phyloP scores from a whole-genome alignment of 2,329 filamentous ascomycete species.

The Cladosporium sp. region DNA sequence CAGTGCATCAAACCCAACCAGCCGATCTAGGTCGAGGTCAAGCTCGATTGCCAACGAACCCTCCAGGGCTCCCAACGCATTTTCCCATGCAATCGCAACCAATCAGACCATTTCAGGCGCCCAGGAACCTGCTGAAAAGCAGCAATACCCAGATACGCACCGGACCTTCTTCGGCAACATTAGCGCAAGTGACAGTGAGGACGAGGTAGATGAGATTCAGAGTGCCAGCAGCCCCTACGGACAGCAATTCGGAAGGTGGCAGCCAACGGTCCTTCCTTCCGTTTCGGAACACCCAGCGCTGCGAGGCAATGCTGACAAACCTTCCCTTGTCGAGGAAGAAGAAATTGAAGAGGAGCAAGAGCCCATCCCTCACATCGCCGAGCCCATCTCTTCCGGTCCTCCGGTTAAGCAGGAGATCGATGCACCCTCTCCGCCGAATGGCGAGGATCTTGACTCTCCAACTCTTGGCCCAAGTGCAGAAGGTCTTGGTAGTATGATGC shows the following conservation, averaged over 20 bases:
- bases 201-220: constrained; percentile 27
- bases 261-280: constrained; percentile 25
- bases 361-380: not conserved
- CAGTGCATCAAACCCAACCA: constrained; percentile 15
- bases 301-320: constrained; percentile 17
- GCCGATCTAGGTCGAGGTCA: constrained; percentile 27
- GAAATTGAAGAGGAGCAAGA: constrained; percentile 19
- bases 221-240: constrained; percentile 14
- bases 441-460: constrained; percentile 50
- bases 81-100: constrained; percentile 38
- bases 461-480: constrained; percentile 60
- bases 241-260: constrained; percentile 23
- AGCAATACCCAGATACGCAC: constrained; percentile 27
- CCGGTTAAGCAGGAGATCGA: constrained; percentile 1
- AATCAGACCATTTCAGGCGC: constrained; percentile 9
- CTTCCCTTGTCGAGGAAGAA: constrained; percentile 21
- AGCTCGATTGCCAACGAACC: constrained; percentile 25
- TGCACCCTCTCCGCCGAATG: not conserved
- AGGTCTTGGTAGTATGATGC: constrained; percentile 55
- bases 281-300: constrained; percentile 33
- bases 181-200: constrained; percentile 35
- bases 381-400: not conserved
- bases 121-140: constrained; percentile 7
- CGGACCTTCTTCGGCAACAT: constrained; percentile 35
- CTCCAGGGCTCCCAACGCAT: constrained; percentile 37